Percentiles rank a stretch among this genome's conserved stretches.
These are phyloP conservation scores for Paulownia fortunei DNA, from an alignment of 257 asterid genomes.

Conservation along the genomic window DNA sequence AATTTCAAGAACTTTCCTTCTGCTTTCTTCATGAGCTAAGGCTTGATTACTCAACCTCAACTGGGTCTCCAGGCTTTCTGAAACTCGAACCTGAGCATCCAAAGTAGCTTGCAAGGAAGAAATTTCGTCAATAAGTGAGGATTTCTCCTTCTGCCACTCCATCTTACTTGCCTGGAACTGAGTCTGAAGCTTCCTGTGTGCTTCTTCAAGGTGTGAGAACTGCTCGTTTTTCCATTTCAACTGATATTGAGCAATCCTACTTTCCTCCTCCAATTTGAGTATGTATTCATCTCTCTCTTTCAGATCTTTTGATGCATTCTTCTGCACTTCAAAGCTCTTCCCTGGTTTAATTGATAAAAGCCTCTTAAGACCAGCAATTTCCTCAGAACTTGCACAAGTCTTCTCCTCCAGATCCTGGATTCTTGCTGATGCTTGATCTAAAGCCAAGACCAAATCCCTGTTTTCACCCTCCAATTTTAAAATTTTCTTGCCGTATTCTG, in stretches of 20 bases:
- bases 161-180: slow-evolving; percentile 36
- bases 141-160: slow-evolving; percentile 54
- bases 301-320: slow-evolving; percentile 33
- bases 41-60: slow-evolving; percentile 46
- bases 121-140: slow-evolving; percentile 40
- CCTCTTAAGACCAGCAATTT: slow-evolving; percentile 50
- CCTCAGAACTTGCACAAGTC: slow-evolving; percentile 41
- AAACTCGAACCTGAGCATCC: slow-evolving; percentile 43
- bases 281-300: slow-evolving; percentile 43
- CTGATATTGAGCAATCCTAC: slow-evolving; percentile 30
- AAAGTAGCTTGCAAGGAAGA: slow-evolving; percentile 43
- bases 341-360: slow-evolving; percentile 34
- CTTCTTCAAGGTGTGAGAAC: slow-evolving; percentile 54
- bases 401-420: slow-evolving; percentile 48
- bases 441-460: slow-evolving; percentile 35
- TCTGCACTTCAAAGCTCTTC: slow-evolving; percentile 38
- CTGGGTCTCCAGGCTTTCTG: slow-evolving; percentile 42
- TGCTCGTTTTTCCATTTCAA: slow-evolving; percentile 56
- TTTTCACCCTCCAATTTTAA: slow-evolving; percentile 39
- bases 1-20: slow-evolving; percentile 44
- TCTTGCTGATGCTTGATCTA: slow-evolving; percentile 47
- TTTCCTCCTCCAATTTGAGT: slow-evolving; percentile 47
- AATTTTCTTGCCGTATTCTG: slow-evolving; percentile 35
- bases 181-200: slow-evolving; percentile 38
- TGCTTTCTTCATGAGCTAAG: slow-evolving; percentile 45